These are phyloP conservation scores for Phyllosticta capitalensis DNA, from an alignment of 2,329 filamentous ascomycete species.

Conservation along the genomic window DNA sequence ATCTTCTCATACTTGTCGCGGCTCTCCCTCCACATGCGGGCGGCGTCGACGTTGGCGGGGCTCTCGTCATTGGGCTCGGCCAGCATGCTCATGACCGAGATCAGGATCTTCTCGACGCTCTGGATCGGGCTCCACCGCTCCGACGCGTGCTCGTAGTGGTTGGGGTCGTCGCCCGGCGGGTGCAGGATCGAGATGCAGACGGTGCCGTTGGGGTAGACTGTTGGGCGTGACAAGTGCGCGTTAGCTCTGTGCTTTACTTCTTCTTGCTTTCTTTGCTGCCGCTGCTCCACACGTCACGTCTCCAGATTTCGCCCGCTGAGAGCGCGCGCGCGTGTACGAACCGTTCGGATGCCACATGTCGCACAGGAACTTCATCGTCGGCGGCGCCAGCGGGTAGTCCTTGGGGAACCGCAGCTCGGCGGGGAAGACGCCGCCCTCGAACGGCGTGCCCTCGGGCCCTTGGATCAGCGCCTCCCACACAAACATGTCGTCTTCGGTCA, in stretches of 20 bases:
- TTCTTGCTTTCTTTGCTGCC: background rate
- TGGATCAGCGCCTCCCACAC: conserved; percentile 95
- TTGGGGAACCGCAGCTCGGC: conserved; percentile 73
- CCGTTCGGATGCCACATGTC: conserved; percentile 92
- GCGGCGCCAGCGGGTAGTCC: conserved; percentile 80
- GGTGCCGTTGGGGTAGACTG: conserved; percentile 72
- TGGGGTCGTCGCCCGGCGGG: conserved; percentile 86
- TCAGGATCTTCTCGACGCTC: conserved; percentile 84
- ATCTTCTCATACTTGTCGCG: conserved; percentile 65
- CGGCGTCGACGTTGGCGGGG: conserved; percentile 90
- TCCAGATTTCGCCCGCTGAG: background rate
- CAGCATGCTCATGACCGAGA: conserved; percentile 88
- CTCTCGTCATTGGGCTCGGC: conserved; percentile 91
- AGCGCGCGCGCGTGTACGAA: conserved; percentile 26
- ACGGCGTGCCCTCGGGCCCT: conserved; percentile 90
- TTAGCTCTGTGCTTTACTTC: background rate
- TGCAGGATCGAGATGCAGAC: conserved; percentile 98
- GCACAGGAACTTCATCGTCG: conserved; percentile 75
- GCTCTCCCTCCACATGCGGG: conserved; percentile 77
- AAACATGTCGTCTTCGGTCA: conserved; percentile 90
- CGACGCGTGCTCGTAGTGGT: conserved; percentile 80
- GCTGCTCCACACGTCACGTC: background rate
- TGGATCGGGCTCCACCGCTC: conserved; percentile 96
- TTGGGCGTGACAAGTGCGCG: background rate
- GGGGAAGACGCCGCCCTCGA: conserved; percentile 90